Conservation (phyloP, 805 yeast genomes). For the Yarrowia sp. region DNA sequence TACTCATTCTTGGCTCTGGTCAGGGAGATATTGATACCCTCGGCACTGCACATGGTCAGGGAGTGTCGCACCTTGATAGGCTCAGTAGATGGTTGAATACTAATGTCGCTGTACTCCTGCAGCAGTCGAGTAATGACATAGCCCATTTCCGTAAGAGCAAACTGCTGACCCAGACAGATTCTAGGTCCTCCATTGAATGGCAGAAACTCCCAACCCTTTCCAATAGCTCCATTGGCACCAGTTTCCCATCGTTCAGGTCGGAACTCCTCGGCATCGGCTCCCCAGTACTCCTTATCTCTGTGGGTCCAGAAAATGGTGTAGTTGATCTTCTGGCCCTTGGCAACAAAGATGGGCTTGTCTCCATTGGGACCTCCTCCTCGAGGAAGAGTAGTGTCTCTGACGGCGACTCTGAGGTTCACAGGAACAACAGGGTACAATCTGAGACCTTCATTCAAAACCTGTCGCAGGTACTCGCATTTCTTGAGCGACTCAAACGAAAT, state of each 20-base stretch:
- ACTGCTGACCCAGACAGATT: conserved; percentile 56
- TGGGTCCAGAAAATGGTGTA: conserved; percentile 47
- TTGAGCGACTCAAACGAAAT: conserved; percentile 49
- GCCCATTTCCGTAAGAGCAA: conserved; percentile 54
- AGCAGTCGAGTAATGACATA: conserved; percentile 44
- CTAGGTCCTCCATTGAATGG: conserved; percentile 60
- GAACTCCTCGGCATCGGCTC: conserved; percentile 46
- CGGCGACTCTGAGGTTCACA: conserved; percentile 47
- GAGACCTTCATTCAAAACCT: conserved; percentile 49
- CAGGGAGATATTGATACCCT: neutral
- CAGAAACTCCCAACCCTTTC: conserved; percentile 45
- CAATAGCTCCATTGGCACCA: conserved; percentile 32
- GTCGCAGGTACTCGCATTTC: conserved; percentile 47
- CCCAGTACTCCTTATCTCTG: conserved; percentile 43
- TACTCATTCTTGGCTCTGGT: neutral
- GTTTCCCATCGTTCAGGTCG: conserved; percentile 50
- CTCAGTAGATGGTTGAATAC: neutral
- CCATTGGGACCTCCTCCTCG: conserved; percentile 50
- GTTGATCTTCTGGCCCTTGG: conserved; percentile 46
- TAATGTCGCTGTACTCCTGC: conserved; percentile 31
- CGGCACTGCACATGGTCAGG: neutral
- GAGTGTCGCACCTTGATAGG: neutral
- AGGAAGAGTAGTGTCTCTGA: conserved; percentile 49
- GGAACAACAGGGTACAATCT: conserved; percentile 56
- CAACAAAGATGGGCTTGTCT: conserved; percentile 43